Evolutionary conservation across 2,329 filamentous ascomycete species (phyloP), one percentile per base, ranked within the genome.

Genomic region (Rosellinia necatrix): DNA sequence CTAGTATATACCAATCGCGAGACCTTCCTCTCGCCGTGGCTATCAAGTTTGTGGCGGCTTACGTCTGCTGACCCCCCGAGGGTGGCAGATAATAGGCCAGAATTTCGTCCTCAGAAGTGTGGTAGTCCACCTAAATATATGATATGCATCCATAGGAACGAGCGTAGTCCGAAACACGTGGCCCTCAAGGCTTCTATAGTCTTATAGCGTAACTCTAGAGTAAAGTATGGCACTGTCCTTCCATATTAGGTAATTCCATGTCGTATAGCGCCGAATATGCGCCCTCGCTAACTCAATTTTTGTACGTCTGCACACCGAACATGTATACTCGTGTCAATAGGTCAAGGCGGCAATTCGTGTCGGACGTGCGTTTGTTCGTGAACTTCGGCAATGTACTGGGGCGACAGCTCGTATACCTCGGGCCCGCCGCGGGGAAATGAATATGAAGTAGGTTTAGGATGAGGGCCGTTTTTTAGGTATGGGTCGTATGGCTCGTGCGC

Each of bases 371-470:
- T 49, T 19, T 57, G 21, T 22, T 46, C 57, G 9, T 57, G 53
- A 13, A 58, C 57, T 24, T 60, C 57, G 24, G 53, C 53, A 38
- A 60, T 50, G 9, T 50, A 53, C 22, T 60, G 57, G 4, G 57
- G 49, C 19, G 57, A 53, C 37, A 60, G 13, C 37, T 60, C 57
- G 41, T 60, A 51, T 17, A 50, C n/a, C 12, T 46, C 44, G 2
- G 49, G 40, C 6, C 40, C 53, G 9, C 7, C n/a, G 4, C 29
- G 4, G 21, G 48, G 27, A 8, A 3, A 13, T 17, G 34, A 10
- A 12, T 56, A 51, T 10, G 32, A 21, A 32, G 19, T 41, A 1
- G 22, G 13, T 22, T 48, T 53, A 12, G 22, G 15, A 12, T 29
- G 37, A 25, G 19, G 2, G 8, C 48, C 53, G 4, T 19, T 56